These are phyloP conservation scores for Daedaleopsis nitida DNA, from an alignment of 768 basidiomycete genomes.

Conservation along the genomic window DNA sequence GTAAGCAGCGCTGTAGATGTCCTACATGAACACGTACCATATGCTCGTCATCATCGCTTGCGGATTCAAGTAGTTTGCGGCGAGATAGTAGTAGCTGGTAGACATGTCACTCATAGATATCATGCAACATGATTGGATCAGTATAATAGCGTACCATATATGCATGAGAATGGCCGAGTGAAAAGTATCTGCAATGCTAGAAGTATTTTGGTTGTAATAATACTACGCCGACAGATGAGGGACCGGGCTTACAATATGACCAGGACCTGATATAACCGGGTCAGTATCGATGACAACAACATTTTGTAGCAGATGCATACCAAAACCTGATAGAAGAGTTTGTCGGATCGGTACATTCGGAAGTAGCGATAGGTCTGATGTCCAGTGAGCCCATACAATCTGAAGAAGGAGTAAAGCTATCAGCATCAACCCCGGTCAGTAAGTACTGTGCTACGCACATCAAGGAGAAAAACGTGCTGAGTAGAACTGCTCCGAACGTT, in stretches of 20 bases:
- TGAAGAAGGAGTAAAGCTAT: neutral
- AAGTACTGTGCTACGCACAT: neutral
- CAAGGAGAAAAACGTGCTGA: slow-evolving; percentile 7
- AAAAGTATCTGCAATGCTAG: too few species aligned
- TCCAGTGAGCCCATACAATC: slow-evolving; percentile 8
- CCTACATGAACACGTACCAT: neutral
- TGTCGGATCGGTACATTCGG: neutral
- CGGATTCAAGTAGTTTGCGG: neutral
- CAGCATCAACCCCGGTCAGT: neutral
- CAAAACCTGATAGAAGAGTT: neutral
- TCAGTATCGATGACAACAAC: neutral
- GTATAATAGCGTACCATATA: neutral
- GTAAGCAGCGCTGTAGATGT: too few species aligned
- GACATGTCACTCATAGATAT: neutral
- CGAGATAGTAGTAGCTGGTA: slow-evolving; percentile 5
- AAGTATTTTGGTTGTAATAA: too few species aligned
- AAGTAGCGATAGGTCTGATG: slow-evolving; percentile 10
- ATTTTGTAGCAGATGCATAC: neutral
- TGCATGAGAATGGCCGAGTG: neutral
- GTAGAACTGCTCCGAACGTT: slow-evolving; percentile 9
- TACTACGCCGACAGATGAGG: neutral
- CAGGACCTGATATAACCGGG: neutral
- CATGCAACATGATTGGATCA: too few species aligned
- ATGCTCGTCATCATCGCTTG: neutral
- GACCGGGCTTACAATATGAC: neutral